A percentile compares a stretch with the other conserved stretches of the same genome.
Conservation (phyloP, 495 filamentous ascomycete species). For the Margaritispora aquatica region DNA sequence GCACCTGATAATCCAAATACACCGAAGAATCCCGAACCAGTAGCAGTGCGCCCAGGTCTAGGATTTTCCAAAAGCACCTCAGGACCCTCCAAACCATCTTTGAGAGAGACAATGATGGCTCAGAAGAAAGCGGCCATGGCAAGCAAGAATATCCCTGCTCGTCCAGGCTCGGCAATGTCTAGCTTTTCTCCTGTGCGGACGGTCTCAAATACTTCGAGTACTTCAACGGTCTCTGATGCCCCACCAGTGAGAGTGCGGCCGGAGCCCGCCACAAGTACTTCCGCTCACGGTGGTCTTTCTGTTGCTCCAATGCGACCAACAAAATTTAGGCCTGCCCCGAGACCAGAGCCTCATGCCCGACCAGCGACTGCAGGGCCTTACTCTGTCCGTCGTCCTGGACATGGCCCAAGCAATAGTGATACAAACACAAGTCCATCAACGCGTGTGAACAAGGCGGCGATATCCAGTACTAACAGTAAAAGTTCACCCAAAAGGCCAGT, state of each 20-base stretch:
- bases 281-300: constrained; percentile 41
- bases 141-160: constrained; percentile 53
- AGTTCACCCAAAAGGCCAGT: constrained; percentile 19
- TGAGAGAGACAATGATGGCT: constrained; percentile 72
- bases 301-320: constrained; percentile 49
- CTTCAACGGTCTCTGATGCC: constrained; percentile 33
- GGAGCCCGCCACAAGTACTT: constrained; percentile 27
- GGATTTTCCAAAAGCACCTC: constrained; percentile 53
- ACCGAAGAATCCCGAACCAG: constrained; percentile 41
- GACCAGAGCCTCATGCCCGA: constrained; percentile 41
- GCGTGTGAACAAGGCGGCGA: constrained; percentile 13
- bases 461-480: constrained; percentile 15
- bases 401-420: constrained; percentile 35
- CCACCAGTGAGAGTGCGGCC: constrained; percentile 29
- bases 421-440: constrained; percentile 21
- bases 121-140: constrained; percentile 65
- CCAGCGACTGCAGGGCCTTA: constrained; percentile 53
- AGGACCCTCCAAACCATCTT: constrained; percentile 50
- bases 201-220: constrained; percentile 36
- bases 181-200: constrained; percentile 51
- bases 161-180: constrained; percentile 71
- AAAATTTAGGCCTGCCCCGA: constrained; percentile 25
- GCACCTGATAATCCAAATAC: constrained; percentile 74
- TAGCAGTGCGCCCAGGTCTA: constrained; percentile 40
- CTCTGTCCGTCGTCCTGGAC: constrained; percentile 43